These are phyloP conservation scores for Russula compacta DNA, from an alignment of 768 basidiomycete species.

Conservation along the genomic window DNA sequence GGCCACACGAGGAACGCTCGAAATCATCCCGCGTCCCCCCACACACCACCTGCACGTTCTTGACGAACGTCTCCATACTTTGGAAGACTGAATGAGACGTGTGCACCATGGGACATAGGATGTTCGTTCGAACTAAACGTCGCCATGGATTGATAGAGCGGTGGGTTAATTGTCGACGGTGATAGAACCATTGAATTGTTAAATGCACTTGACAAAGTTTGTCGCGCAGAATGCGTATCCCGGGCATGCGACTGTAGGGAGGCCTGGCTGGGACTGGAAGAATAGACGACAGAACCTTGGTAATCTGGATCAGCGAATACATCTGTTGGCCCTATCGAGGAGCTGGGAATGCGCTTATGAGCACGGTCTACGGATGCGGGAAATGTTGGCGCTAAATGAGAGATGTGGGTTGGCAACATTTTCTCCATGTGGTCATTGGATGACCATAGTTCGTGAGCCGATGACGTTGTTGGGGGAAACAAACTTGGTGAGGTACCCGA, in stretches of 20 bases:
- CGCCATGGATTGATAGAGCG: conserved; percentile 7
- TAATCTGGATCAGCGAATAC: background rate
- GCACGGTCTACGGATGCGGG: conserved; percentile 1
- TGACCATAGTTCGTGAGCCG: conserved; percentile 11
- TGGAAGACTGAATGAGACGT: conserved; percentile 9
- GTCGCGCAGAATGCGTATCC: background rate
- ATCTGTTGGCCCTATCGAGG: background rate
- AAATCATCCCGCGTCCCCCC: conserved; percentile 19
- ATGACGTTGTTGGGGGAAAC: background rate
- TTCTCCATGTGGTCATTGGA: conserved; percentile 8
- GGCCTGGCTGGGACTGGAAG: conserved; percentile 10
- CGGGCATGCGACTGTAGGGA: background rate
- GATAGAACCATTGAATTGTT: conserved; percentile 5
- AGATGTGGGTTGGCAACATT: background rate
- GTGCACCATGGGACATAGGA: background rate
- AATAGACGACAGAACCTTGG: conserved; percentile 7
- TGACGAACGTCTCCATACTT: conserved; percentile 9
- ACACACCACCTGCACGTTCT: conserved; percentile 15
- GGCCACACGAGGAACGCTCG: background rate
- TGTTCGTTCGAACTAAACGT: background rate
- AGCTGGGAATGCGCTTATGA: background rate
- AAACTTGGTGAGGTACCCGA: background rate
- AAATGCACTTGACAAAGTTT: conserved; percentile 1
- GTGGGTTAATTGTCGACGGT: conserved; percentile 1
- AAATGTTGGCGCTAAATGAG: background rate